Conservation (phyloP, 1,284 basidiomycete species). For the Earliella scabrosa region DNA sequence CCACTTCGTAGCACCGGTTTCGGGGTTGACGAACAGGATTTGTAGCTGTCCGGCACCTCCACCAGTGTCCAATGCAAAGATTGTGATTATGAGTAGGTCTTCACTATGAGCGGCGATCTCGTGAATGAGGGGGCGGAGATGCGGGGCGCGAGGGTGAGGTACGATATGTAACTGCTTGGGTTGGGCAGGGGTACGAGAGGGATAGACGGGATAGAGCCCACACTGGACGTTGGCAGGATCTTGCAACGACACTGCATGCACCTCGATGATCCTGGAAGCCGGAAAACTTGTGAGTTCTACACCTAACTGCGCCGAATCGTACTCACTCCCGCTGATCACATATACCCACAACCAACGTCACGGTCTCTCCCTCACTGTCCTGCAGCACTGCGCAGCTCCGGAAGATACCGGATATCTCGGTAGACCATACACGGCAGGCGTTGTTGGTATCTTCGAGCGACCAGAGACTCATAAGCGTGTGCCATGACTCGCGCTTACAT, state of each 20-base stretch:
- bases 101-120: constrained; percentile 33
- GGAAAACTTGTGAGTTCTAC: not conserved
- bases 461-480: constrained; percentile 46
- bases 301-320: not conserved
- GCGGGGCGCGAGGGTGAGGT: constrained; percentile 23
- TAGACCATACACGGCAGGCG: constrained; percentile 36
- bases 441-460: constrained; percentile 35
- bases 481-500: constrained; percentile 32
- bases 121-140: constrained; percentile 30
- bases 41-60: constrained; percentile 37
- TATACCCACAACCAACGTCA: constrained; percentile 38
- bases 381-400: constrained; percentile 39
- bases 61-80: constrained; percentile 35
- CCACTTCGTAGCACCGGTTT: constrained; percentile 34
- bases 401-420: constrained; percentile 41
- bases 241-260: constrained; percentile 30
- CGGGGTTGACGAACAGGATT: constrained; percentile 41
- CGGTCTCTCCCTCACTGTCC: constrained; percentile 28
- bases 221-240: constrained; percentile 22
- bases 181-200: constrained; percentile 8
- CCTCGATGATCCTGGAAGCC: constrained; percentile 30
- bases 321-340: constrained; percentile 34
- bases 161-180: constrained; percentile 27
- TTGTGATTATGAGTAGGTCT: constrained; percentile 38
- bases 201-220: constrained; percentile 23